phyloP scores from a whole-genome alignment of 768 basidiomycete species.

The Tulasnella sp. region DNA sequence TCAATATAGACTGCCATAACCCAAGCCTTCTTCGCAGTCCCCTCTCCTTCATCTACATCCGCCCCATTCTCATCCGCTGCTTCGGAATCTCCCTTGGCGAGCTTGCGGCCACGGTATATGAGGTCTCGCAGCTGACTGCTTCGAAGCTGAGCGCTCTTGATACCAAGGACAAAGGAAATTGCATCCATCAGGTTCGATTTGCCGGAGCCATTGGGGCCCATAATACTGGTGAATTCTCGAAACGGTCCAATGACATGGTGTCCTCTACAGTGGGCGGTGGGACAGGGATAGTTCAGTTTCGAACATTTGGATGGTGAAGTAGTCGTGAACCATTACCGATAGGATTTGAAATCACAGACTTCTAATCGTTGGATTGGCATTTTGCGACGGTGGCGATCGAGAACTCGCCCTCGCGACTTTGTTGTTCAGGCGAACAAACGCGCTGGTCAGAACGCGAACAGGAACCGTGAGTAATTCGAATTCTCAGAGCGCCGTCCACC shows the following conservation, averaged over 20 bases:
- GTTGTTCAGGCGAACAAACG: background rate
- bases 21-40: constrained; percentile 87
- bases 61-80: constrained; percentile 36
- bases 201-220: constrained; percentile 97
- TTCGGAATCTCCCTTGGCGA: constrained; percentile 35
- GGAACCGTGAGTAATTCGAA: background rate
- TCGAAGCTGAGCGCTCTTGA: constrained; percentile 85
- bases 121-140: constrained; percentile 92
- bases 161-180: constrained; percentile 95
- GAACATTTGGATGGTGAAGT: background rate
- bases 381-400: background rate
- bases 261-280: constrained; percentile 33
- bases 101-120: constrained; percentile 77
- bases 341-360: constrained; percentile 95
- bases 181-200: constrained; percentile 99
- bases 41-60: constrained; percentile 53
- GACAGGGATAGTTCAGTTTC: background rate
- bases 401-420: background rate
- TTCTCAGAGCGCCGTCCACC: background rate
- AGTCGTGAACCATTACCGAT: constrained; percentile 39
- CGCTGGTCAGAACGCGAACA: background rate
- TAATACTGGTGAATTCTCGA: constrained; percentile 87
- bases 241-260: constrained; percentile 86
- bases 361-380: constrained; percentile 85
- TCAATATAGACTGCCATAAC: constrained; percentile 88